Evolutionary conservation across 2,329 filamentous ascomycete genomes (phyloP), one percentile per base, ranked within the genome.

Genomic region (Apiospora phragmitis): DNA sequence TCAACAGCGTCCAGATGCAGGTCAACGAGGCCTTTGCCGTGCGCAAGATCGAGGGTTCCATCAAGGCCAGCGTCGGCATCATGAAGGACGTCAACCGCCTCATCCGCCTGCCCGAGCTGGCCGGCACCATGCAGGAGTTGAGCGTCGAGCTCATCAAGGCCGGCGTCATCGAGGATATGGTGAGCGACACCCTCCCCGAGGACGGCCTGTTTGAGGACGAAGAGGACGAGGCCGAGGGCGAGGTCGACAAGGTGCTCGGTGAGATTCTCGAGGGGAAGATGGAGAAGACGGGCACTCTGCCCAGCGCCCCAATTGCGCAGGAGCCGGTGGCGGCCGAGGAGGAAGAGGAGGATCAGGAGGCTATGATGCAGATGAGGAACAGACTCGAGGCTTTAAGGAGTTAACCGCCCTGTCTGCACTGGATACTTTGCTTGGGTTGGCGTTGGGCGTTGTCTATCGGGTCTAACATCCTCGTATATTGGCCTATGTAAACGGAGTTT

Each of bases 131-230:
- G 95, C 87, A 91, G 73, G 94, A 97, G 81, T 85, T 98, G 67
- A 92, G 91, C 77, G 87, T 92, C 71, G 96, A 98, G 86, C 83
- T 98, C 75, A 93, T 97, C 81, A 97, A 94, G 84, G 95, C 96
- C 2, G 96, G 95, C 21, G 95, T 99, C 74, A 97, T 98, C 72
- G 95, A 98, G 85, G 96, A 99, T 85, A 98, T 98, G 93, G 91
- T 97, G 5, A 93, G 92, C 66, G 95, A 98, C 80, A 91, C 88
- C 59, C 84, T 98, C 74, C 94, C 94, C n/a, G 83, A 91, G 68
- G 85, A 94, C 75, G 85, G 94, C 75, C 85, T 89, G 69, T 89
- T 93, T 71, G 90, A 93, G 71, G 93, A 94, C 72, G 87, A 90
- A 71, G 93, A 95, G 76, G 93, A 91, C 7, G 92, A 94, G 80